Evolutionary conservation across 2,329 filamentous ascomycete genomes (phyloP).

Genomic region (Aspergillus calidoustus): DNA sequence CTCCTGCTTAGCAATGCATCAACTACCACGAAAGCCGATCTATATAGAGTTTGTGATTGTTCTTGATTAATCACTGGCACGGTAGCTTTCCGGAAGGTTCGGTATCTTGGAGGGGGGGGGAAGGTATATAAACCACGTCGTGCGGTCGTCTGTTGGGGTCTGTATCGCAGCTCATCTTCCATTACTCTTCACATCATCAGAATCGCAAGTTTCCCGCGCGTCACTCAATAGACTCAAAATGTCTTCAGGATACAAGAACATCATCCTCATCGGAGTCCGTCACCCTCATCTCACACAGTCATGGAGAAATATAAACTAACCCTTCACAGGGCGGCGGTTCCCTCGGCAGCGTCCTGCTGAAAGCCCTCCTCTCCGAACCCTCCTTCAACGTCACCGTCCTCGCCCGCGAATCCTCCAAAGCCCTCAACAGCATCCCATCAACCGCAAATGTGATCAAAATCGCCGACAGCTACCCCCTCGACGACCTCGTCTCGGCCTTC

Average conservation of each 20-base stretch:
- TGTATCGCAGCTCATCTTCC: neutral
- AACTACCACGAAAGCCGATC: neutral
- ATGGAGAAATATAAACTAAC: neutral
- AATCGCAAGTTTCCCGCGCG: too few species aligned
- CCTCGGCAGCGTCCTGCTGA: slow-evolving; percentile 3
- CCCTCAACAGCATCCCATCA: neutral
- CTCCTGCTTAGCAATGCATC: neutral
- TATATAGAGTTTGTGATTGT: neutral
- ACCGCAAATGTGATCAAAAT: slow-evolving; percentile 1
- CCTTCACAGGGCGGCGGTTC: slow-evolving; percentile 6
- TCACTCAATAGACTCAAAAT: neutral
- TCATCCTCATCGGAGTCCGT: slow-evolving; percentile 13
- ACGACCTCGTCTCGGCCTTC: slow-evolving; percentile 18
- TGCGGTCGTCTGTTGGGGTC: neutral
- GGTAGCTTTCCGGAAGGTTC: neutral
- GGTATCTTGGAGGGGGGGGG: neutral
- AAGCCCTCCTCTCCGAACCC: slow-evolving; percentile 12
- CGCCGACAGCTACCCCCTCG: slow-evolving; percentile 2
- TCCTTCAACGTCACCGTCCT: slow-evolving; percentile 5
- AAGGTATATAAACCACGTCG: neutral
- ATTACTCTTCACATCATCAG: neutral
- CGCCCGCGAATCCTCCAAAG: slow-evolving; percentile 9
- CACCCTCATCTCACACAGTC: neutral
- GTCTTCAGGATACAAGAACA: slow-evolving; percentile 7
- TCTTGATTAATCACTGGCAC: neutral